Evolutionary conservation across 371 early-diverging fungal genomes (phyloP), one percentile per base, ranked within the genome.

Genomic region (Lichtheimia corymbifera): DNA sequence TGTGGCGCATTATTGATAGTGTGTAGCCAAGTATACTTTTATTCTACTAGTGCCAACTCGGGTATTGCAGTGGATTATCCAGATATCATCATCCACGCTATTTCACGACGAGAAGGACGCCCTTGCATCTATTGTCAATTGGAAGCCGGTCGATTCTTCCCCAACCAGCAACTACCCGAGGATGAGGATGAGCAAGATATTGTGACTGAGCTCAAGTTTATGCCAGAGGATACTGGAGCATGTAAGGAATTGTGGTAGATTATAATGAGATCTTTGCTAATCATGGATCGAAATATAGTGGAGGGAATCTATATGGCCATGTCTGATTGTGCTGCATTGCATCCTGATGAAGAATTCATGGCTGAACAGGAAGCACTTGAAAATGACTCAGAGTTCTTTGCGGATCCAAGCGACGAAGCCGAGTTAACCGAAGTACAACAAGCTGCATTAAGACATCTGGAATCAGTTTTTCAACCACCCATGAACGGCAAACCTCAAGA

Each of bases 81-180:
- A 0, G 82, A 84, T 57, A 88, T 93, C 58, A 85, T 90, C 40
- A 89, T 93, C 57, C 92, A 93, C 57, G 94, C 94, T 17, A 86
- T 89, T 52, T 89, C 92, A 5, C 83, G 89, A 49, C 83, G 80
- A n/a, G 76, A 75, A 15, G 85, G 82, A 18, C 78, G 68, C 25
- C 83, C 88, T 1, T 79, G 79, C 60, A 84, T 93, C 59, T 93
- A 91, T 64, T 91, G 89, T 63, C 93, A 93, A 70, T 74, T 91
- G 7, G 89, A 88, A 50, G 65, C 74, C 4, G 70, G 68, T 11
- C 54, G 73, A 13, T 66, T 68, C 44, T 77, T 72, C 41, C 80
- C 80, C 17, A 72, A 73, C 25, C 80, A 79, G 40, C 69, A 67
- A 27, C 61, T 66, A 2, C 80, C 79, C 14, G 85, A 80, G 6